Base-by-base conservation (phyloP, 306 rosid genomes). In the Psophocarpus tetragonolobus region DNA sequence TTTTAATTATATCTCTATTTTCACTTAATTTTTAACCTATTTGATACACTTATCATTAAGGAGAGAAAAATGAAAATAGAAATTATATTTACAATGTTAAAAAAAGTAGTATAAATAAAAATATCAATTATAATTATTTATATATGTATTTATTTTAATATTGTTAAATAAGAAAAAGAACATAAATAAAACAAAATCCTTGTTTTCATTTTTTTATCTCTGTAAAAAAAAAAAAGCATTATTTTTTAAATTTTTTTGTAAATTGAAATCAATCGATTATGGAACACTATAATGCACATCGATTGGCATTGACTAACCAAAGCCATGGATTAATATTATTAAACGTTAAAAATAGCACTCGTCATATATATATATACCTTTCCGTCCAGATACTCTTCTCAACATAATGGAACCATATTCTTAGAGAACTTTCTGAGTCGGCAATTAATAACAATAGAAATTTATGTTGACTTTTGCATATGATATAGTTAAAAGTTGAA, bases 391-490 rank as follows among this genome's bases (percentile, higher is more conserved):
- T 58, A 73, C 79, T 56, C 45, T 24, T 57, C 65, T 27, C 33
- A 6, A 54, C 65, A 44, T 8, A 75, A 68, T 17, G 36, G 32
- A 61, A 60, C 41, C 71, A 83, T 57, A 24, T 60, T 60, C 18
- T 27, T 33, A 42, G 14, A 73, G 33, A 54, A 71, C 29, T 57
- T 54, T 36, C n/a, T 66, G n/a, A 24, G 68, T 11, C 14, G 62
- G 33, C 73, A 58, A 38, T 72, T 36, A 36, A 50, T 35, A 11
- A 50, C 27, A 11, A 71, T 78, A 30, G 13, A 78, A 76, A 38
- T 26, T 27, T 67, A 73, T 12, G 80, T 67, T 73, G 86, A 78
- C 80, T 78, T 80, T 39, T 18, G 39, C 5, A 54, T 35, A 17
- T 72, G 30, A 68, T 39, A 24, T 42, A 38, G 13, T 21, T 64